Conservation (phyloP, 345 rosid genomes). For the Acer negundo region DNA sequence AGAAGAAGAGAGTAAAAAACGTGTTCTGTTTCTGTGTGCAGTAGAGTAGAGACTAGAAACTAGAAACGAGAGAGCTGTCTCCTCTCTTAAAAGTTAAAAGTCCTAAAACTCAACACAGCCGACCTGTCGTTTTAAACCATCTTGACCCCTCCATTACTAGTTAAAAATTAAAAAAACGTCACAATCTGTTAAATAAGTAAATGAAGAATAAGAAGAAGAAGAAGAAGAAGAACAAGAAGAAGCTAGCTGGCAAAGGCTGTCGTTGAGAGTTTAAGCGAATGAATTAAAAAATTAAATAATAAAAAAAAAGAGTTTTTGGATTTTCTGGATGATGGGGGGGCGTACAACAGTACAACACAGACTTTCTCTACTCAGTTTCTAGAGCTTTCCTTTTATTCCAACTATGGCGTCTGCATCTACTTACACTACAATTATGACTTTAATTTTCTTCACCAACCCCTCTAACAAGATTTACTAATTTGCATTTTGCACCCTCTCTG, state of each 20-base stretch:
- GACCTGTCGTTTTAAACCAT: constrained; percentile 16
- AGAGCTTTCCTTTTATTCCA: background rate
- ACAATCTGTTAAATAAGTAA: too few relatives aligned
- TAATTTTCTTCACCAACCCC: background rate
- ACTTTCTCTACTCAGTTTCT: background rate
- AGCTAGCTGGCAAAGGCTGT: background rate
- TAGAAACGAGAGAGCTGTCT: too few relatives aligned
- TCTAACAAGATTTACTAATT: background rate
- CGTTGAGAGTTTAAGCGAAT: background rate
- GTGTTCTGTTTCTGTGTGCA: constrained; percentile 15
- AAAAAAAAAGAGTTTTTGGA: too few relatives aligned
- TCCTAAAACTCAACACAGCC: constrained; percentile 1
- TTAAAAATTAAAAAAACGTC: background rate
- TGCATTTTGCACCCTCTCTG: background rate
- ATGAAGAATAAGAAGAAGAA: too few relatives aligned
- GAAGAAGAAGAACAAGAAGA: background rate
- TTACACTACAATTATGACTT: background rate
- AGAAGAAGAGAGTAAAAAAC: constrained; percentile 3
- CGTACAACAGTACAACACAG: background rate
- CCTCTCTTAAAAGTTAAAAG: too few relatives aligned
- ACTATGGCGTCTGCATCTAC: background rate
- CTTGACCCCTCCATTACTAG: background rate
- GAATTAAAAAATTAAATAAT: too few relatives aligned
- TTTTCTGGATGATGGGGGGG: too few relatives aligned
- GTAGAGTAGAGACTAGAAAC: too few relatives aligned